Percentiles rank a stretch among this genome's conserved stretches.
phyloP scores from a whole-genome alignment of 208 protist species.

The Leptomonas pyrrhocoris region DNA sequence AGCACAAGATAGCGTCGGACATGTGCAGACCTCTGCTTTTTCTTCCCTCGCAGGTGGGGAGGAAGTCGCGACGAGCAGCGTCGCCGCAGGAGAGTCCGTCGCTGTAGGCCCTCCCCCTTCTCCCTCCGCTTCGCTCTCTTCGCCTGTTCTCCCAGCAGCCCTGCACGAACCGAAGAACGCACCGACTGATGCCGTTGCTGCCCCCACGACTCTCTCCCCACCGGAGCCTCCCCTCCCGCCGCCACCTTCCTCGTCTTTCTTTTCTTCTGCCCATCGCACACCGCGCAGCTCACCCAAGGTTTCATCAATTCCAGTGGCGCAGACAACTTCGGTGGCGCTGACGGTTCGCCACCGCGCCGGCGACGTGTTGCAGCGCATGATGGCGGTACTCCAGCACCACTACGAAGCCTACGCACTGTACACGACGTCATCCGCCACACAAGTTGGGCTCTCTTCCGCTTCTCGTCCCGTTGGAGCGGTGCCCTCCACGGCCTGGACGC shows the following conservation, averaged over 20 bases:
- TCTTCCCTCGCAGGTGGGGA: too few relatives aligned
- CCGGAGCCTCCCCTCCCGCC: background rate
- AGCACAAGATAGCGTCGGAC: too few relatives aligned
- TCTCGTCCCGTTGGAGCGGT: background rate
- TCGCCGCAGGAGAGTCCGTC: too few relatives aligned
- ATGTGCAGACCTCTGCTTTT: too few relatives aligned
- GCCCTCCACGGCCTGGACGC: constrained; percentile 35
- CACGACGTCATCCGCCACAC: background rate
- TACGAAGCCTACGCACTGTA: constrained; percentile 11
- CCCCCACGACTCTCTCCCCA: background rate
- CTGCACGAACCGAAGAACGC: too few relatives aligned
- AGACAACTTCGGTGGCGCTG: constrained; percentile 2
- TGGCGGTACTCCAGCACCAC: constrained; percentile 29
- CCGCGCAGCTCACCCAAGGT: background rate
- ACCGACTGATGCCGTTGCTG: background rate
- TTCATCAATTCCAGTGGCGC: background rate
- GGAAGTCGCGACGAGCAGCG: too few relatives aligned
- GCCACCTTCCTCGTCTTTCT: background rate
- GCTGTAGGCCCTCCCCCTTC: too few relatives aligned
- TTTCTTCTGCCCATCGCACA: background rate
- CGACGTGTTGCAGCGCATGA: constrained; percentile 36
- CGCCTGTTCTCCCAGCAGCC: too few relatives aligned
- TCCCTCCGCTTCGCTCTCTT: too few relatives aligned
- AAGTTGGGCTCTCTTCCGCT: background rate
- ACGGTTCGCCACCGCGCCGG: constrained; percentile 28